Base-by-base conservation (phyloP, 371 early-diverging fungal species). In the Dinochytrium kinnereticum region DNA sequence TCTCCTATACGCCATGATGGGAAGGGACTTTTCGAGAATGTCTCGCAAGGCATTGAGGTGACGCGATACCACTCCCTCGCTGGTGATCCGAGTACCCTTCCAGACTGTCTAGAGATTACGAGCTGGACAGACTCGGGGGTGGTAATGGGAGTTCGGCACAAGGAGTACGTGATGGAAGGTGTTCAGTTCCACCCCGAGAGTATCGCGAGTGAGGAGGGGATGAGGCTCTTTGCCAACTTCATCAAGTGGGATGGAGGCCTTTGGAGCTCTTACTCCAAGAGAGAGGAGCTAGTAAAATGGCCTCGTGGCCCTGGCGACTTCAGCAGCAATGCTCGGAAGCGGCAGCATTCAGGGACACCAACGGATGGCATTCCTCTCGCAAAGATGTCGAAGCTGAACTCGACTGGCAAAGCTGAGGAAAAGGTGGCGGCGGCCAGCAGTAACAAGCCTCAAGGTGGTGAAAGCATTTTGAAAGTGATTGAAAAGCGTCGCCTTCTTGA, bases 141-240 rank as follows among this genome's bases (percentile, higher is more conserved):
- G 39, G 89, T 97, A 59, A 96, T 96, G 97, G 98, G 95, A 57
- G 91, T 96, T 24, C 90, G 98, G 39, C 98, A 98, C 87, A 90
- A 86, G 78, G 86, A 87, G 36, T 95, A 82, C 72, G 91, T 93
- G 13, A 89, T 98, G 50, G 97, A 97, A 84, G 97, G 98, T 69
- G 94, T 98, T 2, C 98, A 98, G 79, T 98, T 91, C 85, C 98
- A 98, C 78, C 98, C 98, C 0, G 98, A 98, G 84, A 92, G 93
- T 82, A 94, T 98, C 64, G 87, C 96, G 51, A 92, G 93, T 74
- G 95, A 96, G 76, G 84, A 95, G 75, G 98, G 98, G 19, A 88
- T 89, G 74, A 84, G 80, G 10, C 90, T 97, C 88, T 86, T 97
- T 76, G 83, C 77, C 68, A 97, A 96, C 86, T 98, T 98, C 78